Conservation (phyloP, 495 filamentous ascomycete genomes). For the Hapsidospora chrysogenum region DNA sequence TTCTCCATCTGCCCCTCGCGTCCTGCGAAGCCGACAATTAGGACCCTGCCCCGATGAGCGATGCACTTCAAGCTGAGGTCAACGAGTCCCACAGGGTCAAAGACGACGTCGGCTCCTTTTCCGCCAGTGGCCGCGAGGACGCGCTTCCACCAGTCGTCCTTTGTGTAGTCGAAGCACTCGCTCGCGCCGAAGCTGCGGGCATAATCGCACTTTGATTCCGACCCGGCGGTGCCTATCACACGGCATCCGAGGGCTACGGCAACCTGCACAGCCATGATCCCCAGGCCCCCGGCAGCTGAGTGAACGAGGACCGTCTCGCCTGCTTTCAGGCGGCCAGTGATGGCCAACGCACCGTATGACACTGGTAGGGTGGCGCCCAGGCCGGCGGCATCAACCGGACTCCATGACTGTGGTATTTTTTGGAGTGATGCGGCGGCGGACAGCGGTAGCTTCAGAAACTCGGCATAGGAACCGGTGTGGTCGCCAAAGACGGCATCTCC, state of each 20-base stretch:
- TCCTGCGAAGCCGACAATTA: conserved; percentile 53
- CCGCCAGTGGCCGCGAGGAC: conserved; percentile 44
- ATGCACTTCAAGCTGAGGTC: conserved; percentile 46
- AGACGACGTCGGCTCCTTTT: conserved; percentile 69
- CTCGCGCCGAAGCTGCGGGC: conserved; percentile 53
- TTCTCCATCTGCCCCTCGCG: conserved; percentile 45
- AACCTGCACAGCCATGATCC: conserved; percentile 61
- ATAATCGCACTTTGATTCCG: conserved; percentile 43
- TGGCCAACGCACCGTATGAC: conserved; percentile 31
- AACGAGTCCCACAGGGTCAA: conserved; percentile 66
- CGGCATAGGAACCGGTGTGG: conserved; percentile 7
- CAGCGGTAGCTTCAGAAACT: conserved; percentile 1
- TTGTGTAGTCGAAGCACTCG: conserved; percentile 43
- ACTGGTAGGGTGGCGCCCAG: conserved; percentile 9
- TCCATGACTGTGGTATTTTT: conserved; percentile 7
- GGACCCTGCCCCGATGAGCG: conserved; percentile 45
- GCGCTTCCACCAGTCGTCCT: conserved; percentile 41
- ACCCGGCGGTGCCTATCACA: conserved; percentile 59
- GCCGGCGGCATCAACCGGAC: conserved; percentile 7
- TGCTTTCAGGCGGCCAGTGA: conserved; percentile 24
- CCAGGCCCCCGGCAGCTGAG: conserved; percentile 63
- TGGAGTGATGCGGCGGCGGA: conserved; percentile 6
- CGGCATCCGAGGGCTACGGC: conserved; percentile 60
- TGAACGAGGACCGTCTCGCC: conserved; percentile 64
- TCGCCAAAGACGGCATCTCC: conserved; percentile 11